phyloP scores from a whole-genome alignment of 345 rosid genomes.

The Eucalyptus grandis region DNA sequence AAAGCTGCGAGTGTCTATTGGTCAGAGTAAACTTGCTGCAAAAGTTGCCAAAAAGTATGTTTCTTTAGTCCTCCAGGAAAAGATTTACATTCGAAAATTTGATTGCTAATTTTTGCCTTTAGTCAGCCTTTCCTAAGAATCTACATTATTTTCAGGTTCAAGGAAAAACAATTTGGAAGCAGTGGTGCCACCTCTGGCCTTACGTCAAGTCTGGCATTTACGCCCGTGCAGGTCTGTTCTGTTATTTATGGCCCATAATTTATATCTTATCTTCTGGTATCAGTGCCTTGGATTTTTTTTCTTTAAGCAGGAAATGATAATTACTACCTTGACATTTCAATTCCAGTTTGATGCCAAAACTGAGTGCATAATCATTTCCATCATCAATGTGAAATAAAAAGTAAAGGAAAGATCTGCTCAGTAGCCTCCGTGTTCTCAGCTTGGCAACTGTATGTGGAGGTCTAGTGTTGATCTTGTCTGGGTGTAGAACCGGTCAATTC shows the following conservation, averaged over 20 bases:
- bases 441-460: neutral
- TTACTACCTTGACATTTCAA: neutral
- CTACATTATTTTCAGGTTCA: slow-evolving; percentile 39
- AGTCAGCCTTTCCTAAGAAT: neutral
- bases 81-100: neutral
- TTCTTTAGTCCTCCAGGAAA: neutral
- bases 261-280: neutral
- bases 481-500: neutral
- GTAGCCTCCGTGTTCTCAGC: neutral
- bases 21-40: slow-evolving; percentile 85
- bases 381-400: neutral
- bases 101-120: neutral
- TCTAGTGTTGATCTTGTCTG: neutral
- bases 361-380: neutral
- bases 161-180: slow-evolving; percentile 68
- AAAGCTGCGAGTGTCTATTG: slow-evolving; percentile 78
- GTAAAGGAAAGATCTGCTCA: neutral
- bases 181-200: slow-evolving; percentile 89
- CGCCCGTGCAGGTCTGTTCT: slow-evolving; percentile 77
- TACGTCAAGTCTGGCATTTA: slow-evolving; percentile 89
- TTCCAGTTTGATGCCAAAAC: neutral
- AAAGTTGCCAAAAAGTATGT: slow-evolving; percentile 88
- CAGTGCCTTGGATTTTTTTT: neutral
- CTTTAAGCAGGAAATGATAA: neutral
- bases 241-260: neutral